These are phyloP conservation scores for Peterozyma xylosa DNA, from an alignment of 805 yeast species.

Conservation along the genomic window DNA sequence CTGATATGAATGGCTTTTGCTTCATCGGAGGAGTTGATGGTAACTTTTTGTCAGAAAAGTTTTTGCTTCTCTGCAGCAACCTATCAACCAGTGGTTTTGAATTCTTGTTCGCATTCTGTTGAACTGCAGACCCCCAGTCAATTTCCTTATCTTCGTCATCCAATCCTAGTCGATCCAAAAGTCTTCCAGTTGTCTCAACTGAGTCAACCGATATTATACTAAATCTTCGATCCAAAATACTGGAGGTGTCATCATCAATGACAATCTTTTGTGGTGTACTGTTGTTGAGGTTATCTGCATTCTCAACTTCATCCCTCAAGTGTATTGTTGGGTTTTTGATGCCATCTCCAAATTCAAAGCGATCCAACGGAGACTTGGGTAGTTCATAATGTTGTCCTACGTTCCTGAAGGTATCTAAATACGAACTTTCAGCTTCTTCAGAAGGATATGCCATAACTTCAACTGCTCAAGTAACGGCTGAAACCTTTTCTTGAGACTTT, in stretches of 20 bases:
- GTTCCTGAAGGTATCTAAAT: no score
- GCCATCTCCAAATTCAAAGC: no score
- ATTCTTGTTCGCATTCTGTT: slow-evolving; percentile 9
- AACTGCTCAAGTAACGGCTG: no score
- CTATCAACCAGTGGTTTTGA: not conserved
- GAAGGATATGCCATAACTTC: no score
- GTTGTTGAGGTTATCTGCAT: no score
- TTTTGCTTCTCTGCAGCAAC: not conserved
- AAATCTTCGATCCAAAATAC: slow-evolving; percentile 8
- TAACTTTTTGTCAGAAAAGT: not conserved
- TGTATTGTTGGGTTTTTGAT: no score
- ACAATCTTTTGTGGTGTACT: no score
- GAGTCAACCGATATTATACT: slow-evolving; percentile 20
- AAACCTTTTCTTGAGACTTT: no score
- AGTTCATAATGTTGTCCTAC: no score
- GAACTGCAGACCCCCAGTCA: slow-evolving; percentile 8
- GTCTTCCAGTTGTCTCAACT: slow-evolving; percentile 20
- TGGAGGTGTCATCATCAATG: not conserved
- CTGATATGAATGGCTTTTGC: slow-evolving; percentile 14
- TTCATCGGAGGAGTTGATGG: not conserved
- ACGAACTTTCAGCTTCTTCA: no score
- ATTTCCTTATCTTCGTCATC: slow-evolving; percentile 19
- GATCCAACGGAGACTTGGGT: no score
- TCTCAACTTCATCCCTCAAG: no score
- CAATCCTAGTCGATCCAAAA: slow-evolving; percentile 23